Evolutionary conservation across 176 grass and related monocot genomes (phyloP), one percentile per base, ranked within the genome.

Genomic region (Thinopyrum elongatum): DNA sequence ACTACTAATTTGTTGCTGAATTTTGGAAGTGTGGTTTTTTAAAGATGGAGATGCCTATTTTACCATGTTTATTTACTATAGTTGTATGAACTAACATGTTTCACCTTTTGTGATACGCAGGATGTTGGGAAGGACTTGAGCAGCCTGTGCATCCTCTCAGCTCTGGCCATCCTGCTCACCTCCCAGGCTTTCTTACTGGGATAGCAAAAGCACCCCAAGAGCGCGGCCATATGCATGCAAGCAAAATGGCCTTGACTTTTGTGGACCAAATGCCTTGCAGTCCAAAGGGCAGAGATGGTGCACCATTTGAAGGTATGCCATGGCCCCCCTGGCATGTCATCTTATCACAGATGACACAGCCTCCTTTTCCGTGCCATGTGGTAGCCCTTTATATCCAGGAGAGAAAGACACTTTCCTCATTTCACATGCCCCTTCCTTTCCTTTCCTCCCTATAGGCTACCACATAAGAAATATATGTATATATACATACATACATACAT

Each of bases 131-230:
- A 79, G 36, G 90, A 80, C 76, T 79, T 85, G 44, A 69, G 60
- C 38, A 65, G 68, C 42, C 60, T 90, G 21, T 92, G 68, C 26
- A 35, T 91, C 27, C 64, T 89, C 29, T 90, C 84, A 77, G 86
- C 88, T 62, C 11, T 93, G 58, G 46, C 85, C 70, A 71, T 89
- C 91, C 82, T 90, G 81, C 65, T 94, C 75, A 89, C 89, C 70
- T 88, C 89, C 70, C 91, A 90, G 84, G 82, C 90, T 85, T 82
- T 99, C 69, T 60, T 89, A 68, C 71, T 89, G 88, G 71, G 90
- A 90, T 90, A 67, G 10, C 66, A 16, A 71, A 80, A 65, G 51
- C 86, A 31, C 38, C 38, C 78, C 38, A 76, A 59, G 22, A 34
- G 64, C 46, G 57, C 70, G 44, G 71, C 42, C 85, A 44, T 41